Evolutionary conservation across 2,329 filamentous ascomycete genomes (phyloP), one percentile per base, ranked within the genome.

Genomic region (Scedosporium aurantiacum): DNA sequence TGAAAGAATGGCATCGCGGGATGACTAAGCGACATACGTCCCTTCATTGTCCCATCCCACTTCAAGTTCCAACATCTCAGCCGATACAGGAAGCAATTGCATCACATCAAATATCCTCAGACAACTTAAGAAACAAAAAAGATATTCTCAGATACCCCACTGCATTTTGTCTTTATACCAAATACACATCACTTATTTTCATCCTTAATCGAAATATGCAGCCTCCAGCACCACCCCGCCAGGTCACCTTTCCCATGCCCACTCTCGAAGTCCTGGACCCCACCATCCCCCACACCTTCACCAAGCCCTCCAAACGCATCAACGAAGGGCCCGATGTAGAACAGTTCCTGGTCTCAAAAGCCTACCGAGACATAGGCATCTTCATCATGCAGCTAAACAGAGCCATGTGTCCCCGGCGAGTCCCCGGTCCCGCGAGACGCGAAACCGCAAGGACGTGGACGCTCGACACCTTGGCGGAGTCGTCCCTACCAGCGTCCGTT

Each of bases 301-400:
- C 78, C 60, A 76, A 77, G 50, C 94, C 94, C 0, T 70, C 72
- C 62, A 99, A 97, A 74, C 81, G 81, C 69, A 99, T 99, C 75
- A 82, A 96, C 74, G 89, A 94, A 68, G 87, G 87, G 62, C 78
- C 86, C 63, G 91, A 97, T 78, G 89, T 99, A 61, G 73, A 83
- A 21, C 83, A 82, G 64, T 99, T 97, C 73, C 83, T 96, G 60
- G 82, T 81, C 7, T 91, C 90, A 57, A 84, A 83, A 66, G 94
- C 91, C 54, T 97, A 97, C 75, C 82, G 85, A 63, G 91, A 97
- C 70, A 89, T 99, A 60, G 88, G 90, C 73, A 82, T 84, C 56
- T 97, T 96, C 72, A 78, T 97, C 56, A 80, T 96, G 66, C 94
- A 97, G 75, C 85, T 99, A 57, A 97, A 96, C 72, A 85, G 87